Conservation (phyloP, 1,284 basidiomycete species). For the Ustilago tritici region DNA sequence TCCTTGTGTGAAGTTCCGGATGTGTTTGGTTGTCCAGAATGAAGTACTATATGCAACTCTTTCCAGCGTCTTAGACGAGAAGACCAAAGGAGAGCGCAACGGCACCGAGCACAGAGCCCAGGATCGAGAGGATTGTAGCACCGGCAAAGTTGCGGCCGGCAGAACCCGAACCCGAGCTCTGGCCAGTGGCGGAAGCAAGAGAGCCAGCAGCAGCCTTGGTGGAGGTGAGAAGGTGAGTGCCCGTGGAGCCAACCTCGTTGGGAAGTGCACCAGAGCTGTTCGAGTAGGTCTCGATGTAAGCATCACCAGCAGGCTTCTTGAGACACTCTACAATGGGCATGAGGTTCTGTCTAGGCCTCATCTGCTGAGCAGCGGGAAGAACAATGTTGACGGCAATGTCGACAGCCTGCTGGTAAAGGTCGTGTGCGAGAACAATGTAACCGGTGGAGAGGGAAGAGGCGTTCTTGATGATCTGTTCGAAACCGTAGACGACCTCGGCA, state of each 20-base stretch:
- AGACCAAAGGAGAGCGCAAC: constrained; percentile 40
- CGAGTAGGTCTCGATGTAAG: constrained; percentile 61
- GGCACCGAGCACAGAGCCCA: constrained; percentile 23
- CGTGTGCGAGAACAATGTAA: constrained; percentile 81
- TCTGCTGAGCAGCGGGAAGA: constrained; percentile 58
- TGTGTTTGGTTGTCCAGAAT: neutral
- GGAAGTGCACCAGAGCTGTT: constrained; percentile 54
- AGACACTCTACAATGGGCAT: constrained; percentile 70
- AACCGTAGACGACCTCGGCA: constrained; percentile 51
- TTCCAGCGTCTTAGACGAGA: constrained; percentile 13
- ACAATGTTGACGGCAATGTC: constrained; percentile 64
- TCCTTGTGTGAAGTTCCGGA: neutral
- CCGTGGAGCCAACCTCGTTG: constrained; percentile 41
- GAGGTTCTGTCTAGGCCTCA: constrained; percentile 75
- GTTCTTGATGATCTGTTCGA: constrained; percentile 60
- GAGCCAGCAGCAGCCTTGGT: constrained; percentile 33
- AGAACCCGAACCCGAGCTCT: neutral
- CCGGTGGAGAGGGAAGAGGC: constrained; percentile 76
- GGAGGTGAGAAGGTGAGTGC: constrained; percentile 37
- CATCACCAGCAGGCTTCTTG: constrained; percentile 51
- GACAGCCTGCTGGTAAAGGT: constrained; percentile 67
- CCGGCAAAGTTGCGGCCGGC: neutral
- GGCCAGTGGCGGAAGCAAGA: constrained; percentile 17
- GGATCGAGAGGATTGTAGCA: constrained; percentile 15
- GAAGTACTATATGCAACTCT: neutral